These are phyloP conservation scores for Cystobasidium slooffiae DNA, from an alignment of 1,284 basidiomycete genomes.

Conservation along the genomic window DNA sequence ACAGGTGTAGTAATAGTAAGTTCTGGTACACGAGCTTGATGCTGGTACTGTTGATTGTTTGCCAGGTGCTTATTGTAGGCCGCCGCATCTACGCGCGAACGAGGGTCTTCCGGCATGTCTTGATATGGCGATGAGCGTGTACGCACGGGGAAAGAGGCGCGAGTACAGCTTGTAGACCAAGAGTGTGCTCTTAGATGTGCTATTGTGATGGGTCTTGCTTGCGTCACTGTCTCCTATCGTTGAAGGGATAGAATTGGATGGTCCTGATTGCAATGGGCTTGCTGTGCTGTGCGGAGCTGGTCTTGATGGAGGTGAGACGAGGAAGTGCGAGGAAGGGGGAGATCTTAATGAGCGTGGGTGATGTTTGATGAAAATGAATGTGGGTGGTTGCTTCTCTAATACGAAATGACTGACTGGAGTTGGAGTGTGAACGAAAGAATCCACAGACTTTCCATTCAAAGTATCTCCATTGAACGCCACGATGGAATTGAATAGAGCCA, in stretches of 20 bases:
- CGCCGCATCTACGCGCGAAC: slow-evolving; percentile 12
- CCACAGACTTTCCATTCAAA: too few species aligned
- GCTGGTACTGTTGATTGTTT: slow-evolving; percentile 3
- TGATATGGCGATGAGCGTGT: neutral
- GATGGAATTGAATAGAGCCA: too few species aligned
- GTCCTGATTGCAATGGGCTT: slow-evolving; percentile 18
- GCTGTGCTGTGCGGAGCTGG: neutral
- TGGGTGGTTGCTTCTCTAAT: too few species aligned
- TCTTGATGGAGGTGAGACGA: neutral
- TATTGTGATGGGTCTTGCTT: too few species aligned
- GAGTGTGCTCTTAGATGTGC: too few species aligned
- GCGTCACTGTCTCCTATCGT: too few species aligned
- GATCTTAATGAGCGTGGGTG: slow-evolving; percentile 46
- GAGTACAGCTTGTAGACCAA: neutral
- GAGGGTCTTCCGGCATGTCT: neutral
- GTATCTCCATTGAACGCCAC: too few species aligned
- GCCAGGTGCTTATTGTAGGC: neutral
- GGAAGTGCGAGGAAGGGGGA: slow-evolving; percentile 11
- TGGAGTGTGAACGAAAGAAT: too few species aligned
- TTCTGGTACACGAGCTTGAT: neutral
- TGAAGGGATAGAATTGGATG: neutral
- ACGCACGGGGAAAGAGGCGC: neutral
- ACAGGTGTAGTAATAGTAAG: slow-evolving; percentile 1
- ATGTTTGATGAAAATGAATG: slow-evolving; percentile 45
- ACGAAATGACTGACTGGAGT: too few species aligned